Percentiles rank a stretch among this genome's conserved stretches.
Evolutionary conservation across 495 filamentous ascomycete genomes (phyloP).

Genomic region (Lindgomyces ingoldianus): DNA sequence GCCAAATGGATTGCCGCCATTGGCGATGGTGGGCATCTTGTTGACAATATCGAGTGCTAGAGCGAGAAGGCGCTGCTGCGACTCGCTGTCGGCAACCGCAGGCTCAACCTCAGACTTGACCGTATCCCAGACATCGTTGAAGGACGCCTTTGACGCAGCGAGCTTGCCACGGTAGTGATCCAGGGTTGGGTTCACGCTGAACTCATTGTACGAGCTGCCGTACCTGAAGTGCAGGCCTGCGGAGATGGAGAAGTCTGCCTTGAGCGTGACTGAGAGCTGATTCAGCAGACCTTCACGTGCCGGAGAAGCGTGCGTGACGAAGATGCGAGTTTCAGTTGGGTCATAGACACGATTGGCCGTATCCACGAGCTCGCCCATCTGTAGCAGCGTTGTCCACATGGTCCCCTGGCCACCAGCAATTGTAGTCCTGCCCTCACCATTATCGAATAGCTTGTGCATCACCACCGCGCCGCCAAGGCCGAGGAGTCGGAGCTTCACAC

Average conservation of each 20-base stretch:
- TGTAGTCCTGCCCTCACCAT: conserved; percentile 95
- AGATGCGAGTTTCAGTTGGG: conserved; percentile 95
- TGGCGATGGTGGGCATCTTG: conserved; percentile 93
- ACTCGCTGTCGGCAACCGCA: conserved; percentile 87
- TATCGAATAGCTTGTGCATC: conserved; percentile 99
- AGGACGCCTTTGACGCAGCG: conserved; percentile 97
- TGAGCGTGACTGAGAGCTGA: conserved; percentile 95
- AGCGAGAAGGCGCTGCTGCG: conserved; percentile 84
- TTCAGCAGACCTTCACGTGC: conserved; percentile 96
- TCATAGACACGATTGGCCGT: conserved; percentile 98
- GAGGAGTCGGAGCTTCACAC: conserved; percentile 91
- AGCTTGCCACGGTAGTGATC: conserved; percentile 99
- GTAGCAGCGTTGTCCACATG: conserved; percentile 98
- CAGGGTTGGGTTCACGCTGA: conserved; percentile 95
- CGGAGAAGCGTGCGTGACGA: conserved; percentile 96
- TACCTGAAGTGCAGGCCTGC: conserved; percentile 98
- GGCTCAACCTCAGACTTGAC: conserved; percentile 93
- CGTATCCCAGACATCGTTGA: conserved; percentile 99
- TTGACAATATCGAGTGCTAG: conserved; percentile 88
- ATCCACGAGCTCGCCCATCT: conserved; percentile 98
- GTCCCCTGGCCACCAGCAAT: conserved; percentile 98
- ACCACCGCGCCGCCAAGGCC: conserved; percentile 96
- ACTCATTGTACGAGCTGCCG: conserved; percentile 99
- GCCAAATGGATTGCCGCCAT: conserved; percentile 94
- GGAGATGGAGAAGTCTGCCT: conserved; percentile 97